These are phyloP conservation scores for Leccinum griseonigrum DNA, from an alignment of 1,284 basidiomycete species.

Conservation along the genomic window DNA sequence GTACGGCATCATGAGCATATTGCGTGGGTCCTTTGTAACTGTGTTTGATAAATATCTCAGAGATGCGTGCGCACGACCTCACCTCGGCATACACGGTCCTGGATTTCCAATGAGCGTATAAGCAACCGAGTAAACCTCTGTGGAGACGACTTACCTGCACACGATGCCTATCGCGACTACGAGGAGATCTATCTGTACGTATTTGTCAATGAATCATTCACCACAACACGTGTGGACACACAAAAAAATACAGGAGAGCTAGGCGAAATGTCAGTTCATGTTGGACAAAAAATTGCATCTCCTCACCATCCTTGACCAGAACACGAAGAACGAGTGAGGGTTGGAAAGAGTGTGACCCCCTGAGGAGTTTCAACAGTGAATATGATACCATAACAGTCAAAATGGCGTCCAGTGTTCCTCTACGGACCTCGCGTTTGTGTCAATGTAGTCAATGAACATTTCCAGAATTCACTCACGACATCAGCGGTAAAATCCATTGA, in stretches of 20 bases:
- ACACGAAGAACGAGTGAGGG: not conserved
- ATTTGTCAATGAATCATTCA: not conserved
- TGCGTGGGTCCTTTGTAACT: not conserved
- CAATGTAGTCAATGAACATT: not conserved
- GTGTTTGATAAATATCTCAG: not conserved
- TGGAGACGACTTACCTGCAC: not conserved
- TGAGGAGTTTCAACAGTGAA: not conserved
- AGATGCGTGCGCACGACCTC: not conserved
- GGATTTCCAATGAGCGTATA: not conserved
- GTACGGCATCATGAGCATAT: not conserved
- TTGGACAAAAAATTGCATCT: not conserved
- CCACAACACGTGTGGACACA: not conserved
- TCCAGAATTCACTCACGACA: not conserved
- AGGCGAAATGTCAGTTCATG: not conserved
- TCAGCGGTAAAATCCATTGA: not conserved
- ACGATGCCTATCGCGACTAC: not conserved
- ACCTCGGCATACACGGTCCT: not conserved
- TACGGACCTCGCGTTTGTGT: not conserved
- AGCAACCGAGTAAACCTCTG: not conserved
- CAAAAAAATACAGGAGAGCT: slow-evolving; percentile 1
- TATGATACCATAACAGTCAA: not conserved
- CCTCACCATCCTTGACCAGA: slow-evolving; percentile 1
- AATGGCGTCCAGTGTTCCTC: not conserved
- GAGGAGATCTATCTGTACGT: not conserved
- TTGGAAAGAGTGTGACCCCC: not conserved